A percentile compares a stretch with the other conserved stretches of the same genome.
These are phyloP conservation scores for Cairneyella variabilis DNA, from an alignment of 495 filamentous ascomycete genomes.

Conservation along the genomic window DNA sequence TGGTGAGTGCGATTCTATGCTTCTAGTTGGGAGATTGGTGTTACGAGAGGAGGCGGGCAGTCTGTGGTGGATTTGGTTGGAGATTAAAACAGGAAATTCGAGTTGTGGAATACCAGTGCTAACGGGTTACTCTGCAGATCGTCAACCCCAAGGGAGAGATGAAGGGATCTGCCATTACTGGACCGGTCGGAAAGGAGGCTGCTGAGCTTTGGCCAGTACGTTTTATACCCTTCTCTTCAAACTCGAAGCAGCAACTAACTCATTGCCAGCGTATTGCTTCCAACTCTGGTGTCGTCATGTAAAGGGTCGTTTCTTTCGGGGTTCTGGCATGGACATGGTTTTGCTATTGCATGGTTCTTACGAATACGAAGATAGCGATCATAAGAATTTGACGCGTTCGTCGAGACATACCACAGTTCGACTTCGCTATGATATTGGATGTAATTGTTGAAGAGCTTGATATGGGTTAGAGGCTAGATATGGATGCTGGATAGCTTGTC, in stretches of 20 bases:
- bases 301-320: conserved; percentile 43
- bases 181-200: conserved; percentile 98
- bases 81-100: not conserved
- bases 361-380: conserved; percentile 14
- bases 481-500: too few relatives aligned
- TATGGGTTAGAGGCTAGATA: too few relatives aligned
- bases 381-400: conserved; percentile 18
- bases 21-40: not conserved
- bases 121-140: conserved; percentile 54
- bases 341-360: conserved; percentile 20
- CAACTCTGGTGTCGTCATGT: conserved; percentile 99
- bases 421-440: too few relatives aligned
- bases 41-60: not conserved
- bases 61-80: not conserved
- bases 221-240: conserved; percentile 13
- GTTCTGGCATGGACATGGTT: conserved; percentile 28
- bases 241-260: conserved; percentile 10
- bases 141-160: conserved; percentile 99
- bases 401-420: too few relatives aligned
- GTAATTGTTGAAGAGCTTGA: too few relatives aligned
- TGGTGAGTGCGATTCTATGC: conserved; percentile 58
- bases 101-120: conserved; percentile 3
- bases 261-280: conserved; percentile 84
- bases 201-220: conserved; percentile 98
- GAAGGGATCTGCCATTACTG: conserved; percentile 99